Percentiles rank a stretch among this genome's conserved stretches.
These are phyloP conservation scores for Venturia oleaginea DNA, from an alignment of 2,329 filamentous ascomycete genomes.

Conservation along the genomic window DNA sequence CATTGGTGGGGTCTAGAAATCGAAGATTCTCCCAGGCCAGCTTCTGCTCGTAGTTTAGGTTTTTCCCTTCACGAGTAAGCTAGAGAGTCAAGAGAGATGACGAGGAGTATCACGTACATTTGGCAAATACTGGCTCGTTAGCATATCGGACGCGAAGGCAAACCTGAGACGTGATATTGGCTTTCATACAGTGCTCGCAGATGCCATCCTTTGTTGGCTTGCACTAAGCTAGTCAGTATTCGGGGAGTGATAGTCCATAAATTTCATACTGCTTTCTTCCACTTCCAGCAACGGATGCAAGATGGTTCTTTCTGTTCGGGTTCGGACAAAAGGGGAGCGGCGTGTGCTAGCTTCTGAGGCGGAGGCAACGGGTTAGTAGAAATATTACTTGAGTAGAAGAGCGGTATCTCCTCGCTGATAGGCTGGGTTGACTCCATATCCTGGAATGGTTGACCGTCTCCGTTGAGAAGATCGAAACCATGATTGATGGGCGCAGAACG, in stretches of 20 bases:
- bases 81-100: constrained; percentile 1
- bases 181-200: constrained; percentile 1
- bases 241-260: neutral
- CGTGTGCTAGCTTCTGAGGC: neutral
- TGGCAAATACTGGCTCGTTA: constrained; percentile 11
- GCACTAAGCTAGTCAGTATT: constrained; percentile 5
- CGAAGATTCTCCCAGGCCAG: constrained; percentile 9
- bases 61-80: constrained; percentile 6
- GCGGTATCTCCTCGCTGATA: neutral
- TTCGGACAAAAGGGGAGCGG: constrained; percentile 2
- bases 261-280: constrained; percentile 5
- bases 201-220: constrained; percentile 8
- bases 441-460: neutral
- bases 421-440: neutral
- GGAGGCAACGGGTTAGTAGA: neutral
- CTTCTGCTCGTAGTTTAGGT: constrained; percentile 8
- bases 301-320: constrained; percentile 4
- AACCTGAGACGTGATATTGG: constrained; percentile 8
- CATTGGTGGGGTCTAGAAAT: constrained; percentile 3
- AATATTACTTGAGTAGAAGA: constrained; percentile 10
- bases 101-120: constrained; percentile 11
- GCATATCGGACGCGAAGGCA: constrained; percentile 7
- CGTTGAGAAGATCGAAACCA: constrained; percentile 7
- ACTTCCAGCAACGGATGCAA: constrained; percentile 7
- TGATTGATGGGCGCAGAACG: neutral